Conservation (phyloP, 768 basidiomycete species). For the Mycena crocata region DNA sequence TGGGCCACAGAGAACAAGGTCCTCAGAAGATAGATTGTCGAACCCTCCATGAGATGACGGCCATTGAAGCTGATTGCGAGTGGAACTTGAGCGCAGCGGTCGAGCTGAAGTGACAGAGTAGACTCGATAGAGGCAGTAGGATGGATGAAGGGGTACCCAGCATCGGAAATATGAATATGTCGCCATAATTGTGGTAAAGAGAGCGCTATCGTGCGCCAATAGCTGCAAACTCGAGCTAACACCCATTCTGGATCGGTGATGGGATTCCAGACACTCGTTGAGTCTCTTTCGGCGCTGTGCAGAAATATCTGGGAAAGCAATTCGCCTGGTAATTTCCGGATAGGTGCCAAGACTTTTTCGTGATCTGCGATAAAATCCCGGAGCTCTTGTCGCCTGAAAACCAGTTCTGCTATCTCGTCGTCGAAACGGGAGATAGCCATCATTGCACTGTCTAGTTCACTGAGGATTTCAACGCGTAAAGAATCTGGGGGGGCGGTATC, state of each 20-base stretch:
- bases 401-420: neutral
- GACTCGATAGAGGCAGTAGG: neutral
- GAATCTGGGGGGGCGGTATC: too few relatives aligned
- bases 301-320: constrained; percentile 9
- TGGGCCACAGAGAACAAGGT: neutral
- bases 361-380: neutral
- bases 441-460: neutral
- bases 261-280: neutral
- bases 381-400: neutral
- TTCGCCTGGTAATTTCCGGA: constrained; percentile 3
- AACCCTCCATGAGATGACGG: neutral
- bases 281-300: neutral
- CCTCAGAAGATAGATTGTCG: neutral
- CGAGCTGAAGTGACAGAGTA: neutral
- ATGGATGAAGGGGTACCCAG: neutral
- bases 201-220: constrained; percentile 1
- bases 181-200: constrained; percentile 5
- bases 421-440: neutral
- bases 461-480: neutral
- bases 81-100: neutral
- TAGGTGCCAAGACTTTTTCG: neutral
- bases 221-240: neutral
- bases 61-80: neutral
- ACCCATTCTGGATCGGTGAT: neutral
- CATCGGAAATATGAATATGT: neutral